Percentiles rank a stretch among this genome's conserved stretches.
Conservation (phyloP, 2,329 filamentous ascomycete genomes). For the Aspergillus sp. region DNA sequence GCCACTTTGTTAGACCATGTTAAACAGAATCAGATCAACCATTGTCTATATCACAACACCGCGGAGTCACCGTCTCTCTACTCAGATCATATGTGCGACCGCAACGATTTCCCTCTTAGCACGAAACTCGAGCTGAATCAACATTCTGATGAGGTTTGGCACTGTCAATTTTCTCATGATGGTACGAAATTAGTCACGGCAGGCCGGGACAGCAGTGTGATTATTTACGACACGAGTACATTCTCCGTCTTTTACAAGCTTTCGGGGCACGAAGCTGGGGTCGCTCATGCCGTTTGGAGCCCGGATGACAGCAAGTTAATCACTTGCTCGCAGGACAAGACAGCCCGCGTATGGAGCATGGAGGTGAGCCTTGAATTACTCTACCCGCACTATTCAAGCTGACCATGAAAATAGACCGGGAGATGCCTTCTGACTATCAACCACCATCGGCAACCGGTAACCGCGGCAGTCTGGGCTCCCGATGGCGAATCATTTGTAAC, state of each 20-base stretch:
- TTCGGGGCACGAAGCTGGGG: constrained; percentile 65
- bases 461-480: constrained; percentile 83
- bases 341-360: constrained; percentile 73
- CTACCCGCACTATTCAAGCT: not conserved
- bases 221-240: constrained; percentile 76
- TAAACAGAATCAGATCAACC: constrained; percentile 77
- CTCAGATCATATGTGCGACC: constrained; percentile 81
- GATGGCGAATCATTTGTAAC: constrained; percentile 77
- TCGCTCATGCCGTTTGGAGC: constrained; percentile 85
- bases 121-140: constrained; percentile 69
- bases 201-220: constrained; percentile 70
- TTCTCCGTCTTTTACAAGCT: constrained; percentile 67
- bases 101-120: constrained; percentile 73
- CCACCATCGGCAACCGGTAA: constrained; percentile 79
- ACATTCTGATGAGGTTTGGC: constrained; percentile 85
- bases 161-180: constrained; percentile 84
- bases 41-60: constrained; percentile 87
- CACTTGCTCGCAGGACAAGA: constrained; percentile 74
- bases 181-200: constrained; percentile 80
- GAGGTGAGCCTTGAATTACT: constrained; percentile 50
- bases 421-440: constrained; percentile 62
- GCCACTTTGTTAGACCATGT: constrained; percentile 78
- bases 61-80: constrained; percentile 78
- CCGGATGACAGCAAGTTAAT: constrained; percentile 85
- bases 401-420: constrained; percentile 55